Base-by-base conservation (phyloP, 495 filamentous ascomycete genomes). In the Lophiotrema nucula region DNA sequence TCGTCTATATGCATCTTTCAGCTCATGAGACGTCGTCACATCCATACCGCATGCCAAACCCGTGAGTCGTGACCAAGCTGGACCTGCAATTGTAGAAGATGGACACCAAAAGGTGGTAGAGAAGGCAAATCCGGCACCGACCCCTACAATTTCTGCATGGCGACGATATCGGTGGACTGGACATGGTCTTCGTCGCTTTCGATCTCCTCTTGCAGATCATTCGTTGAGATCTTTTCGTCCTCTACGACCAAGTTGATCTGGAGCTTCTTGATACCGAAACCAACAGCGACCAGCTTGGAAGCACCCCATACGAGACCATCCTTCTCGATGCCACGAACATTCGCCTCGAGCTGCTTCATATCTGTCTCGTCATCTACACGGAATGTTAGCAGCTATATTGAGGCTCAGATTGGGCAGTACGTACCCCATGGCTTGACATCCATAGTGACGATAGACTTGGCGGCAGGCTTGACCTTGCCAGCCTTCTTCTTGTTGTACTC, bases 351-450 rank as follows among this genome's bases (percentile, higher is more conserved):
- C 70, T 84, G 81, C 60, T 76, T 80, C 81, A 97, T 88, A 73
- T 93, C 78, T 68, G 92, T 97, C 83, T 96, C 92, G 66, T 97
- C 89, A 79, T 96, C 90, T 88, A 59, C 15, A 55, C 47, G 41
- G 4, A 4, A 1, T 42, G 47, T 65, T 43, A 61, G 62, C 2
- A 25, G 10, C 2, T 16, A 22, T 53, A n/a, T n/a, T n/a, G n/a
- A n/a, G n/a, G n/a, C n/a, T n/a, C n/a, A n/a, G n/a, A n/a, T n/a
- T n/a, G n/a, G n/a, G n/a, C n/a, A 28, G 27, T 70, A 82, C 87
- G 66, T 86, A 95, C 95, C 93, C 93, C 93, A 98, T 58, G 93
- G 95, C 83, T 98, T 98, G 56, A 98, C 90, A 66, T 97, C 92
- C 58, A 98, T 64, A 41, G 90, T 97, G 66, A 97, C 92, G 48